These are phyloP conservation scores for Asclepias syriaca DNA, from an alignment of 257 asterid species.

Conservation along the genomic window DNA sequence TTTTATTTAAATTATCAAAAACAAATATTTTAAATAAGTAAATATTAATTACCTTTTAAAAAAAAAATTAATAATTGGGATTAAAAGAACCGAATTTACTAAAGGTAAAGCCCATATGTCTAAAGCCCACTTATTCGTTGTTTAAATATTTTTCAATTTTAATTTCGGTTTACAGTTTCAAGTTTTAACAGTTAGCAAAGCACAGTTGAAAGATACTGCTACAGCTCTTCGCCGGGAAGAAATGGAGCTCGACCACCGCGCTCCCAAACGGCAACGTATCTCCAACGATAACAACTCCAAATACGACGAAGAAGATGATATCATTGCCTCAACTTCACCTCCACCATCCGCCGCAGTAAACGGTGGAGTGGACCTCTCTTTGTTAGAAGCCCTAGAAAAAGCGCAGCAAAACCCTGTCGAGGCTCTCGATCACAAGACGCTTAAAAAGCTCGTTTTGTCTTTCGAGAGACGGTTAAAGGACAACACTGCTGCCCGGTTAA, in stretches of 20 bases:
- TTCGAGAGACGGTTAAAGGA: conserved; percentile 92
- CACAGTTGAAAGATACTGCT: background rate
- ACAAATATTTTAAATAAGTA: too few species aligned
- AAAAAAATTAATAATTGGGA: too few species aligned
- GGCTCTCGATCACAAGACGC: conserved; percentile 84
- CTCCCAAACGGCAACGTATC: conserved; percentile 59
- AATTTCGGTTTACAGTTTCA: too few species aligned
- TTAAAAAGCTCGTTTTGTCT: conserved; percentile 66
- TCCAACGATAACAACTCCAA: conserved; percentile 7
- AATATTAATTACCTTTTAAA: too few species aligned
- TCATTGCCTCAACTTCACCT: conserved; percentile 16
- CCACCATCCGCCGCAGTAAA: conserved; percentile 17
- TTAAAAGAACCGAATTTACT: too few species aligned
- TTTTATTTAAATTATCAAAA: too few species aligned
- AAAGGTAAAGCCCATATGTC: too few species aligned
- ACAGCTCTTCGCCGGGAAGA: background rate
- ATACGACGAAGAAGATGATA: conserved; percentile 20
- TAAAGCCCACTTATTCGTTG: too few species aligned
- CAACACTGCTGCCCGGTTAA: conserved; percentile 90
- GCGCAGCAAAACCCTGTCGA: conserved; percentile 65
- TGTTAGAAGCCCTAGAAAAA: conserved; percentile 88
- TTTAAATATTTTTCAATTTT: too few species aligned
- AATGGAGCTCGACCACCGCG: conserved; percentile 19
- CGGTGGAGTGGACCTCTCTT: conserved; percentile 57
- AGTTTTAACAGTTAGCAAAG: background rate